A percentile compares a stretch with the other conserved stretches of the same genome.
These are phyloP conservation scores for Serendipita sp. DNA, from an alignment of 1,284 basidiomycete genomes.

Conservation along the genomic window DNA sequence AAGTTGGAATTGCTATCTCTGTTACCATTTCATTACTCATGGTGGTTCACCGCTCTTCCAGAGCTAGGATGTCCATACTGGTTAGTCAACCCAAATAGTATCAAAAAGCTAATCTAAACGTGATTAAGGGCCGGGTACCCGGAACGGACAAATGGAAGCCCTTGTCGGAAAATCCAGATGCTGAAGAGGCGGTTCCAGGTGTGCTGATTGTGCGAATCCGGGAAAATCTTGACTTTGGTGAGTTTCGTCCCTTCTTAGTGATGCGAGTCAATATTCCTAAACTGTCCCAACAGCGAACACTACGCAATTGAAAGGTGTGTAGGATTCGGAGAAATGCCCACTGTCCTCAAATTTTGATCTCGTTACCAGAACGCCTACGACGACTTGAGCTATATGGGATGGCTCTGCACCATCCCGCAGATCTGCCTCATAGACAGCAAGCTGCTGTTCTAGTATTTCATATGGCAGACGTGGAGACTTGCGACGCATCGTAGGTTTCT, in stretches of 20 bases:
- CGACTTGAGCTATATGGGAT: conserved; percentile 70
- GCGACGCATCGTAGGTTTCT: conserved; percentile 65
- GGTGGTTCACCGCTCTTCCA: conserved; percentile 77
- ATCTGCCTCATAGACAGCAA: conserved; percentile 60
- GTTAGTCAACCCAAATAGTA: not conserved
- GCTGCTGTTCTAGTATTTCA: conserved; percentile 77
- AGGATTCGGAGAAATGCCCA: not conserved
- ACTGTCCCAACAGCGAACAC: conserved; percentile 51
- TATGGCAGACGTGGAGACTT: conserved; percentile 70
- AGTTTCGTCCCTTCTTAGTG: conserved; percentile 14
- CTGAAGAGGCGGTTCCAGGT: conserved; percentile 60
- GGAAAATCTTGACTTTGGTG: conserved; percentile 72
- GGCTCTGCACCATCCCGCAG: conserved; percentile 69
- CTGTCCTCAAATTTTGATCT: not conserved
- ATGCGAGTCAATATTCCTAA: conserved; percentile 8
- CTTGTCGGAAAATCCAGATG: conserved; percentile 63
- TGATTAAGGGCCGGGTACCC: conserved; percentile 54
- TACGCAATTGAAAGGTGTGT: conserved; percentile 63
- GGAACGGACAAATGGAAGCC: conserved; percentile 72
- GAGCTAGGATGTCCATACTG: conserved; percentile 50
- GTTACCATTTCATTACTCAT: conserved; percentile 75
- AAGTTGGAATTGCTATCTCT: conserved; percentile 74
- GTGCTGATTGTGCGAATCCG: conserved; percentile 69
- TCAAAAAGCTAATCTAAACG: not conserved
- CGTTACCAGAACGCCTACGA: conserved; percentile 53